Conservation (phyloP, 306 rosid genomes). For the Gleditsia sinensis region DNA sequence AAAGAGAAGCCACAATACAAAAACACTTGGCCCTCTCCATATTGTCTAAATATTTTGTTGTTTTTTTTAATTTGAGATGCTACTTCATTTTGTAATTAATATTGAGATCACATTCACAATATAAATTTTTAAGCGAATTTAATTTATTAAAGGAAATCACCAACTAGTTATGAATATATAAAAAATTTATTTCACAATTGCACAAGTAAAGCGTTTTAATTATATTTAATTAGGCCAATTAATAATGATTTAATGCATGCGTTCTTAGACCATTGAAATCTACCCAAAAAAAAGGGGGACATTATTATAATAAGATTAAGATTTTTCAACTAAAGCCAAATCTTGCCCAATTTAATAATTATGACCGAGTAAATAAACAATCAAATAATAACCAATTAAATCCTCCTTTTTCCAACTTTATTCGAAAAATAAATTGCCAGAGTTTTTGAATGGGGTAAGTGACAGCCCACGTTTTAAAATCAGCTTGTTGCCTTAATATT, state of each 20-base stretch:
- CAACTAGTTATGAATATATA: no score
- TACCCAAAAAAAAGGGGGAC: not conserved
- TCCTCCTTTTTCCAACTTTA: not conserved
- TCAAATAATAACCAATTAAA: not conserved
- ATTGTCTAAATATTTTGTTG: not conserved
- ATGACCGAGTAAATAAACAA: not conserved
- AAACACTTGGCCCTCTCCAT: not conserved
- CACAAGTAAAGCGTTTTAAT: no score
- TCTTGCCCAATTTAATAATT: constrained; percentile 3
- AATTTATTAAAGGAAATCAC: no score
- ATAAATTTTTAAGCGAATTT: no score
- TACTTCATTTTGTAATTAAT: not conserved
- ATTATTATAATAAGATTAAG: not conserved
- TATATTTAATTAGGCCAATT: not conserved
- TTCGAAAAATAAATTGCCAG: not conserved
- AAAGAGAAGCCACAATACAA: not conserved
- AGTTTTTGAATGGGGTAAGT: constrained; percentile 9
- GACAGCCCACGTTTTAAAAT: constrained; percentile 8
- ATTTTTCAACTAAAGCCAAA: constrained; percentile 12
- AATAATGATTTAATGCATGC: not conserved
- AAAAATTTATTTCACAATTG: no score
- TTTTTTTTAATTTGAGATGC: not conserved
- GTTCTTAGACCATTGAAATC: constrained; percentile 11
- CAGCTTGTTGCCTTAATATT: constrained; percentile 17
- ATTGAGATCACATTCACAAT: not conserved